phyloP scores from a whole-genome alignment of 2,329 filamentous ascomycete species.

The Pseudopyrenochaeta lycopersici region DNA sequence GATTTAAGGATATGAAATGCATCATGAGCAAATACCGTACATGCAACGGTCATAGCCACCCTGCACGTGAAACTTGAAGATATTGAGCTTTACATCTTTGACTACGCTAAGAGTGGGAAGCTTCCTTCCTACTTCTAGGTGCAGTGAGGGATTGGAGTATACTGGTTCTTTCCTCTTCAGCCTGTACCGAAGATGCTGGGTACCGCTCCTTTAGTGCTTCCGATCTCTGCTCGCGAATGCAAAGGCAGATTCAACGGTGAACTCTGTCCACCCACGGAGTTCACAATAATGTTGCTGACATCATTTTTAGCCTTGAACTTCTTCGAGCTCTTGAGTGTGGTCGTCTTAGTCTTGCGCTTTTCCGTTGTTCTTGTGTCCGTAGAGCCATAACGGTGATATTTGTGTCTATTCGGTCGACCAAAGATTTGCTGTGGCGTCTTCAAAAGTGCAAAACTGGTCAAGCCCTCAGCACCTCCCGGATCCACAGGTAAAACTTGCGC shows the following conservation, averaged over 20 bases:
- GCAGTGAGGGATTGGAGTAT: too few species aligned
- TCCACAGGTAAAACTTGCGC: slow-evolving; percentile 60
- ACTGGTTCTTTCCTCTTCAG: neutral
- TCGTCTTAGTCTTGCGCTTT: slow-evolving; percentile 29
- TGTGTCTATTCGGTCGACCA: slow-evolving; percentile 45
- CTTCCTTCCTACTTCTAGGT: too few species aligned
- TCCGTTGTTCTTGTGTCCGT: slow-evolving; percentile 23
- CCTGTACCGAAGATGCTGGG: neutral
- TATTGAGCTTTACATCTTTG: too few species aligned
- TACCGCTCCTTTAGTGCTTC: neutral
- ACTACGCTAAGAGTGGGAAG: too few species aligned
- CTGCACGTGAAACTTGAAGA: too few species aligned
- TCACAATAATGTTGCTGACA: neutral
- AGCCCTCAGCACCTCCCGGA: slow-evolving; percentile 37
- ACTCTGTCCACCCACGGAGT: neutral
- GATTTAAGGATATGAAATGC: too few species aligned
- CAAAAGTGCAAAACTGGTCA: slow-evolving; percentile 53
- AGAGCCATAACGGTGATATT: slow-evolving; percentile 36
- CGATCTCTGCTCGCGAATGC: too few species aligned
- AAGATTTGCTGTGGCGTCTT: slow-evolving; percentile 56
- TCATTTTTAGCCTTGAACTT: neutral
- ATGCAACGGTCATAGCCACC: too few species aligned
- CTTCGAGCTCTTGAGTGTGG: slow-evolving; percentile 7
- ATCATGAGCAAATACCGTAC: too few species aligned
- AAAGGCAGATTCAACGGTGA: neutral